phyloP scores from a whole-genome alignment of 345 rosid genomes.

The Eucalyptus paniculata region DNA sequence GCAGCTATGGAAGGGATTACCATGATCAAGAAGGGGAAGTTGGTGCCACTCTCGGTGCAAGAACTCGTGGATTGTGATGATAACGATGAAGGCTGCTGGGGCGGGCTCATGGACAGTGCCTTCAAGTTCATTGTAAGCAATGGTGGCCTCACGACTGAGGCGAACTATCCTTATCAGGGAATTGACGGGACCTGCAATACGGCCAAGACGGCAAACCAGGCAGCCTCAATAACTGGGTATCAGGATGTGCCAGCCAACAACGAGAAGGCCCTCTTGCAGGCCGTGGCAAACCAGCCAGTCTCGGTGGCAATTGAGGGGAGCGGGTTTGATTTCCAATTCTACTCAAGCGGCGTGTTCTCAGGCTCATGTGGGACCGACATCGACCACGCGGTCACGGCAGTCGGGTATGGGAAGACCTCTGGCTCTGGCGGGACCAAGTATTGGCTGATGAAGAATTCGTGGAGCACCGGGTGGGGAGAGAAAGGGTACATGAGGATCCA shows the following conservation, averaged over 20 bases:
- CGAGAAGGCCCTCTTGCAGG: conserved; percentile 32
- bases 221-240: conserved; percentile 17
- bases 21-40: background rate
- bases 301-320: conserved; percentile 19
- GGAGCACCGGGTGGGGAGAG: background rate
- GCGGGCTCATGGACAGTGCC: conserved; percentile 25
- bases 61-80: background rate
- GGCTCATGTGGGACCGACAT: conserved; percentile 16
- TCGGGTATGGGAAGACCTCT: conserved; percentile 42
- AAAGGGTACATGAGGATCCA: conserved; percentile 21
- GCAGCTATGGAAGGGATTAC: too few species aligned
- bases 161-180: conserved; percentile 22
- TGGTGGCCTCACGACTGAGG: conserved; percentile 30
- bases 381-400: conserved; percentile 31
- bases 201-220: background rate
- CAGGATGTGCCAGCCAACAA: conserved; percentile 20
- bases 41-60: conserved; percentile 41
- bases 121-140: conserved; percentile 18
- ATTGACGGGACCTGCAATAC: conserved; percentile 11
- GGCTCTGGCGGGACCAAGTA: conserved; percentile 10
- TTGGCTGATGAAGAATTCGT: conserved; percentile 1
- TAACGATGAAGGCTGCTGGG: background rate
- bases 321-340: conserved; percentile 11
- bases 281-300: conserved; percentile 41
- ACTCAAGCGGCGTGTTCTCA: conserved; percentile 25